A percentile compares a stretch with the other conserved stretches of the same genome.
phyloP scores from a whole-genome alignment of 2,329 filamentous ascomycete genomes.

The Neoascochyta sp. region DNA sequence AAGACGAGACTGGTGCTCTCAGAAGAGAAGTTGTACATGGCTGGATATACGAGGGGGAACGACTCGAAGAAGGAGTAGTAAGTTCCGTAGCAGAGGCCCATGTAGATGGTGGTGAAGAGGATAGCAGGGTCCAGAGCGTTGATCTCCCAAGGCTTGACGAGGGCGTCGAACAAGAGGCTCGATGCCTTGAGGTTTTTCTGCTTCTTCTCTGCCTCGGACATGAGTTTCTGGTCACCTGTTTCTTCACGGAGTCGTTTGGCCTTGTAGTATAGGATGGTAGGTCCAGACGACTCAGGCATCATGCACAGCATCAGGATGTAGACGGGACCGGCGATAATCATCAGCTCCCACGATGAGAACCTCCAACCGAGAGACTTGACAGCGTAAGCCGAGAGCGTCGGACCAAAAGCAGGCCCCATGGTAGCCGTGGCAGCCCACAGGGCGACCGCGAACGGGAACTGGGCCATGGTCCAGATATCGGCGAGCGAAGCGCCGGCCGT shows the following conservation, averaged over 20 bases:
- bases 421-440: slow-evolving; percentile 42
- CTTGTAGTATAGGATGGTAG: slow-evolving; percentile 52
- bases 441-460: slow-evolving; percentile 42
- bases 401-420: slow-evolving; percentile 60
- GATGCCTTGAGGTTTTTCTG: slow-evolving; percentile 36
- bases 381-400: slow-evolving; percentile 69
- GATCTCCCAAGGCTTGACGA: slow-evolving; percentile 74
- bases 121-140: slow-evolving; percentile 80
- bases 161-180: slow-evolving; percentile 50
- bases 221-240: slow-evolving; percentile 62
- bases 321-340: slow-evolving; percentile 68
- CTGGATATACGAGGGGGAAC: slow-evolving; percentile 62
- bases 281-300: slow-evolving; percentile 81
- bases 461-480: slow-evolving; percentile 38
- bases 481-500: slow-evolving; percentile 33
- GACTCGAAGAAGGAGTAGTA: slow-evolving; percentile 72
- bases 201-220: slow-evolving; percentile 77
- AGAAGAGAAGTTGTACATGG: slow-evolving; percentile 70
- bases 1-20: slow-evolving; percentile 77
- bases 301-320: slow-evolving; percentile 76
- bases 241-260: slow-evolving; percentile 68
- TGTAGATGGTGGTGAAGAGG: slow-evolving; percentile 76
- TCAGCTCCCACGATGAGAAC: slow-evolving; percentile 80
- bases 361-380: slow-evolving; percentile 68
- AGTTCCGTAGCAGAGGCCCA: slow-evolving; percentile 72